Base-by-base conservation (phyloP, 2,329 filamentous ascomycete species). In the Aspergillus fumigatus region DNA sequence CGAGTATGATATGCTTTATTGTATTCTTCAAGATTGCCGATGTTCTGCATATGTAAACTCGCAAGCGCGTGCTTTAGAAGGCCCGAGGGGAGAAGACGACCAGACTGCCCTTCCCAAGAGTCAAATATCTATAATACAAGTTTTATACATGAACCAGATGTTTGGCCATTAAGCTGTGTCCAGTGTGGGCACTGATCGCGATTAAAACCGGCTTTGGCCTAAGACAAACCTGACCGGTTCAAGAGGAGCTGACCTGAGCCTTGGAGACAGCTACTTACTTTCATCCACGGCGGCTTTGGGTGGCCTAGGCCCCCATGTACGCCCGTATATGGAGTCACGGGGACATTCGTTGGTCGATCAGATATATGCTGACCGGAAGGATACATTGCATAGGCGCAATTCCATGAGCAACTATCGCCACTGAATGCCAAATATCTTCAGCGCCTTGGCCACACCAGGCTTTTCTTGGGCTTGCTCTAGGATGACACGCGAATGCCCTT, bases 351-450 rank as follows among this genome's bases (percentile, higher is more conserved):
- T 21, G 40, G 40, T 17, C 21, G 43, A 26, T 52, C 25, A 52
- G 27, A 26, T 11, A 14, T 8, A 32, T 38, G 23, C 26, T 43
- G 40, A 43, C 19, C 40, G 14, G 14, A 17, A 17, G 14, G 14
- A 17, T 7, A 38, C 32, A 17, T 17, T 3, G 23, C 23, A 45
- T 23, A 43, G 51, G 48, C 50, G 43, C 11, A 43, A 27, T 7
- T 14, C 5, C 5, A 17, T 38, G 14, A 38, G 14, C 14, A 17
- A 26, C 49, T 52, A 60, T 43, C 76, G 72, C 77, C 77, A 80
- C 59, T 76, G 75, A 17, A 80, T 77, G 41, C 77, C 78, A 56
- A 80, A 79, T 41, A 83, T 74, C 62, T 78, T 81, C 64, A 80
- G 71, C n/a, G 75, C 72, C 50, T 71, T 70, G 23, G 71, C 72